Evolutionary conservation across 164 flowering plant species (phyloP), one percentile per base, ranked within the genome.

Genomic region (Sedum album): DNA sequence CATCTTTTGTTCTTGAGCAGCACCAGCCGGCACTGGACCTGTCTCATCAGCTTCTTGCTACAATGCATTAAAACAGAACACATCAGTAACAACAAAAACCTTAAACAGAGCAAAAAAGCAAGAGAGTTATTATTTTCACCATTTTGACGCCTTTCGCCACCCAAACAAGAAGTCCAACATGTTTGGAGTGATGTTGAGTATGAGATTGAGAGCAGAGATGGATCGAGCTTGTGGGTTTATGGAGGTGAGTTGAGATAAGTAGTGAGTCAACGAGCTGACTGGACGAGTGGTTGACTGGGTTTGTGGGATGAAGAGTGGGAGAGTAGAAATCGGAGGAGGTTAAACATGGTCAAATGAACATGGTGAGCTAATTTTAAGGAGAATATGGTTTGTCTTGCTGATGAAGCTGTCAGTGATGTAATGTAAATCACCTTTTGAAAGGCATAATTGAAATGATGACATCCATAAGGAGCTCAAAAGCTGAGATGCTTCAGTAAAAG

Each of bases 111-210:
- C 11, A 46, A 23, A 23, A 21, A 21, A 53, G 2, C 46, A 41
- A 33, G 35, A 35, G 26, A 33, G 21, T 5, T 1, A 17, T 44
- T 26, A 26, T 21, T 33, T 30, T 36, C 83, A 88, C 93, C 96
- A 90, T 71, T 79, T 90, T 5, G 96, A 86, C 60, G 96, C 91
- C 65, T 88, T 84, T 75, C 90, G 72, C 96, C 96, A 86, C 14
- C 93, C 90, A 64, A 90, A 86, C 20, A 86, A 68, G 73, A 79
- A 17, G 41, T 74, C 79, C 42, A 86, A 77, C 86, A 88, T 86
- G 60, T 25, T 39, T 26, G 25, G 11, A 13, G 38, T 18, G 7
- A 18, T 23, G 57, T 1, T 57, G 62, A 9, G 60, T 11, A 2
- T 6, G 5, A 25, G 9, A 14, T 7, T 8, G 2, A 18, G 31